These are phyloP conservation scores for Diplodia mutila DNA, from an alignment of 2,329 filamentous ascomycete species.

Conservation along the genomic window DNA sequence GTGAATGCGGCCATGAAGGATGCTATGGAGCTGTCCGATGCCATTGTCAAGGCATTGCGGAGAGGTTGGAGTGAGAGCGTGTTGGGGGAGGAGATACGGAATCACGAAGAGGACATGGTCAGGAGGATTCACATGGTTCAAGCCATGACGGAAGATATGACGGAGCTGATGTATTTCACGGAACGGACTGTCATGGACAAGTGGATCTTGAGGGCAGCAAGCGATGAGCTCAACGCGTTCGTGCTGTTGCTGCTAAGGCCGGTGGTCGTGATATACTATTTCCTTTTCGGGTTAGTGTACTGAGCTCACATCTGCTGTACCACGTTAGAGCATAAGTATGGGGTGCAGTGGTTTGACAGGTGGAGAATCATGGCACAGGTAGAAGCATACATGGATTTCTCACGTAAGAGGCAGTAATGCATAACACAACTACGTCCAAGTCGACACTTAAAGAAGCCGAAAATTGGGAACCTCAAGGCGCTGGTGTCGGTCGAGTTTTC, in stretches of 20 bases:
- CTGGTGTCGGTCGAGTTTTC: too few species aligned
- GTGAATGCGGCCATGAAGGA: conserved; percentile 8
- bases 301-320: neutral
- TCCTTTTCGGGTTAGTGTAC: neutral
- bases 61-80: neutral
- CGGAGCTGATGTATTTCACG: neutral
- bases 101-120: neutral
- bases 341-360: too few species aligned
- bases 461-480: too few species aligned
- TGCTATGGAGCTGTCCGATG: conserved; percentile 12
- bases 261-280: neutral
- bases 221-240: neutral
- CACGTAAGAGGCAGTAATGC: too few species aligned
- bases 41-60: neutral
- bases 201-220: conserved; percentile 8
- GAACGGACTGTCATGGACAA: conserved; percentile 1
- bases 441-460: too few species aligned
- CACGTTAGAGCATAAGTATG: neutral
- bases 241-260: neutral
- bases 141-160: conserved; percentile 4
- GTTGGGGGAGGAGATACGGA: neutral
- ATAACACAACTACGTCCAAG: too few species aligned
- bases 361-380: too few species aligned
- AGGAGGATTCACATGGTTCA: neutral
- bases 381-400: too few species aligned